These are phyloP conservation scores for Paradendryphiella salina DNA, from an alignment of 2,329 filamentous ascomycete species.

Conservation along the genomic window DNA sequence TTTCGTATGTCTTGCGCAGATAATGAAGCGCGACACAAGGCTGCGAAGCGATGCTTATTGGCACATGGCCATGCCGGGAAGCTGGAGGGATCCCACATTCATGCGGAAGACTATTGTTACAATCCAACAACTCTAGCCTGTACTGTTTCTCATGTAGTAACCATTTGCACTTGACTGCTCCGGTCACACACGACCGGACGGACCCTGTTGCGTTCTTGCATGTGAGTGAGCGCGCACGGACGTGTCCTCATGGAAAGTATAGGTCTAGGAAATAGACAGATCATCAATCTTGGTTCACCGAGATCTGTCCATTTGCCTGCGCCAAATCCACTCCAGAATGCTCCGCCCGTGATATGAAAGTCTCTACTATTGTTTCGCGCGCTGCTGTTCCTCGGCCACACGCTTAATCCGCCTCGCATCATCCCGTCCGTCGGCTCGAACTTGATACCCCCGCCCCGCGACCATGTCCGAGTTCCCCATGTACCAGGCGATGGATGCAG, in stretches of 20 bases:
- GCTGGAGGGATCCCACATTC: background rate
- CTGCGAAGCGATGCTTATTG: background rate
- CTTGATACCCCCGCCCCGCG: constrained; percentile 31
- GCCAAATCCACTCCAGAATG: constrained; percentile 13
- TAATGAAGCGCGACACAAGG: background rate
- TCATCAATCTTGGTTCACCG: constrained; percentile 32
- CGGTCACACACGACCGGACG: constrained; percentile 8
- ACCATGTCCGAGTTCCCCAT: constrained; percentile 45
- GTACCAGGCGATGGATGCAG: constrained; percentile 44
- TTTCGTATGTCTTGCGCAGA: background rate
- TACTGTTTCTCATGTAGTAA: background rate
- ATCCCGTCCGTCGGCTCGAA: constrained; percentile 17
- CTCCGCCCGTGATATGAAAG: constrained; percentile 30
- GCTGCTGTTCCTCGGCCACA: constrained; percentile 14
- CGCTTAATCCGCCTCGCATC: constrained; percentile 22
- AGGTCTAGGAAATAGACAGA: constrained; percentile 35
- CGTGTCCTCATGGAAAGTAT: constrained; percentile 25
- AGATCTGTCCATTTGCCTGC: constrained; percentile 15
- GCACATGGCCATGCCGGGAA: background rate
- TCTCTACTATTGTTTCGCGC: constrained; percentile 16
- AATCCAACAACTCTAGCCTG: background rate
- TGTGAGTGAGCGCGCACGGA: constrained; percentile 25
- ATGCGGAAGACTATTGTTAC: background rate
- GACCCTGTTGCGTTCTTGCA: constrained; percentile 22
- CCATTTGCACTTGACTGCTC: background rate